Base-by-base conservation (phyloP, 2,329 filamentous ascomycete genomes). In the Xylariaceae sp. region DNA sequence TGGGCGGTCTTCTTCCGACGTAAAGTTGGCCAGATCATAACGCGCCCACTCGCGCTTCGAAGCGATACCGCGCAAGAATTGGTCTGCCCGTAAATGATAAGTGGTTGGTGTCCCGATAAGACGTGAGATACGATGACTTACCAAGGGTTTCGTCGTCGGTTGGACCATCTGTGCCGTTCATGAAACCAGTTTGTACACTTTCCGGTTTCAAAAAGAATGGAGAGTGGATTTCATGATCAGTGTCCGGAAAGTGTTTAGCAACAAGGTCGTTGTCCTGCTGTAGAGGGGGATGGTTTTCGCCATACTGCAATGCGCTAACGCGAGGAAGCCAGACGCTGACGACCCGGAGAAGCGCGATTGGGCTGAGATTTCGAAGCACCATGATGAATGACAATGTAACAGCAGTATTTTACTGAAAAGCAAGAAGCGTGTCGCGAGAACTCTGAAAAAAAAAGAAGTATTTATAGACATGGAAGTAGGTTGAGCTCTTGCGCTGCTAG, bases 71-170 rank as follows among this genome's bases (percentile, higher is more conserved):
- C 59, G 66, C 6, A 72, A 56, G 50, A 70, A 73, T 8, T 59
- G 53, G 45, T 72, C 70, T 73, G 6, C 0, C 37, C 15, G 35
- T 37, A 11, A 42, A 15, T 11, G 42, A 48, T 62, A 47, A 62
- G 51, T 44, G 2, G 55, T 30, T 9, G n/a, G n/a, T n/a, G n/a
- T n/a, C n/a, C n/a, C n/a, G n/a, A n/a, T n/a, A n/a, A n/a, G n/a
- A n/a, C n/a, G n/a, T n/a, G n/a, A n/a, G n/a, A n/a, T n/a, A n/a
- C n/a, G 51, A 34, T 52, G 11, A 67, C 66, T 4, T 55, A 72
- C 71, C 70, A 15, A 72, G 65, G 1, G 67, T 69, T 8, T 58
- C 60, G 61, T 71, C 65, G 35, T 70, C 68, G 15, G 71, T 72
- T 8, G 70, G 71, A 1, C 69, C 68, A 42, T 70, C 66, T 2